phyloP scores from a whole-genome alignment of 306 rosid species.

The Mimosa pudica region DNA sequence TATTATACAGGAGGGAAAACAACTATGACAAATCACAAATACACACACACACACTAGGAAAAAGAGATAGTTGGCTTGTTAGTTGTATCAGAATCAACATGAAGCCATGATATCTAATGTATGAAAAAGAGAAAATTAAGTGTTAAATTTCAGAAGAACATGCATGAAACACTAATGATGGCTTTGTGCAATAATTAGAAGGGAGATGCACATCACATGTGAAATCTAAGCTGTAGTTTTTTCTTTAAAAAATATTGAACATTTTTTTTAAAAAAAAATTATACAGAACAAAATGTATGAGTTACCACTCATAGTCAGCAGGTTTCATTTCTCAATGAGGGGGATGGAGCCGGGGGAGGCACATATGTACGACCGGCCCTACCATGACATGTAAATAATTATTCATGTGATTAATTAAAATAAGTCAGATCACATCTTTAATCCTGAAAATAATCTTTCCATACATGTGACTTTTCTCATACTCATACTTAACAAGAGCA shows the following conservation, averaged over 20 bases:
- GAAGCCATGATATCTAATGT: conserved; percentile 38
- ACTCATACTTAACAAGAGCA: too few species aligned
- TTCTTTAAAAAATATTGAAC: background rate
- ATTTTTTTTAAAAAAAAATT: too few species aligned
- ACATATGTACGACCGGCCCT: too few species aligned
- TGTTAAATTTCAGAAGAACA: conserved; percentile 37
- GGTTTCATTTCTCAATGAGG: background rate
- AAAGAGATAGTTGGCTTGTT: background rate
- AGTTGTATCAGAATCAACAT: background rate
- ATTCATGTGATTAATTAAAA: too few species aligned
- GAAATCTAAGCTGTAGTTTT: background rate
- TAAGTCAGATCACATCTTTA: too few species aligned
- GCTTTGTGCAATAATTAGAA: conserved; percentile 22
- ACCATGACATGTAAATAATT: too few species aligned
- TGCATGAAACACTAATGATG: conserved; percentile 35
- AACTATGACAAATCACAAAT: background rate
- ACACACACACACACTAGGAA: background rate
- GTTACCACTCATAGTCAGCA: background rate
- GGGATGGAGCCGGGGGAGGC: too few species aligned
- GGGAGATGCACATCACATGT: conserved; percentile 30
- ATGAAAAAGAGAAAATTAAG: conserved; percentile 42
- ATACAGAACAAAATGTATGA: too few species aligned
- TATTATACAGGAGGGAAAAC: background rate
- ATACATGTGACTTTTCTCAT: too few species aligned
- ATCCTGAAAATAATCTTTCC: too few species aligned